Base-by-base conservation (phyloP, 768 basidiomycete genomes). In the Lactarius trivialis region DNA sequence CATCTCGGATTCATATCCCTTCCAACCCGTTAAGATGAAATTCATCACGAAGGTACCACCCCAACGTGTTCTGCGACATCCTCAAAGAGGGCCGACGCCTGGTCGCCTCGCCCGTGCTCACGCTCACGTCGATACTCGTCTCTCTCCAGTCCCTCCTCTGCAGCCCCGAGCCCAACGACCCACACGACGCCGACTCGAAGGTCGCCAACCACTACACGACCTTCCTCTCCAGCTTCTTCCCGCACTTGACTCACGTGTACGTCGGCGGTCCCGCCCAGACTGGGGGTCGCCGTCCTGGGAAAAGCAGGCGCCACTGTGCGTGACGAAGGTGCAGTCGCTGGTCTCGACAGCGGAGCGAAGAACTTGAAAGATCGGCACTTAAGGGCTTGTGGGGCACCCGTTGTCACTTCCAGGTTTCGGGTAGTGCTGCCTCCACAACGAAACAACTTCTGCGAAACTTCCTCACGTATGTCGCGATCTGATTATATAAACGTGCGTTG, bases 21-120 rank as follows among this genome's bases (percentile, higher is more conserved):
- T 93, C 73, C 89, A 93, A 71, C 93, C 96, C 0, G 88, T 95
- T 58, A 97, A 98, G 81, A 97, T 98, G 93, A 95, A 94, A 73
- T 98, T 98, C 76, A 85, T 96, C 64, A 98, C 95, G 41, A 93
- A 93, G 73, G 89, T 97, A 93, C 72, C 93, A 98, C 72, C 95
- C 95, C 3, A 98, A 98, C 70, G 81, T 98, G 43, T 96, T 95
- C 92, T 24, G 90, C 88, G 92, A 93, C 75, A 89, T 86, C 72
- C 78, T 86, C 71, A 85, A 88, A 71, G 93, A n/a, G n/a, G n/a
- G n/a, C n/a, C n/a, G n/a, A 97, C 69, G 89, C 91, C n/a, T 95
- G 93, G 92, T 90, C 88, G 8, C 92, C 94, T 90, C 88, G 8
- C 92, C 94, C 50, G 93, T 98, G 33, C 82, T 97, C 61, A 97